Evolutionary conservation across 345 rosid genomes (phyloP).

Genomic region (Moringa oleifera): DNA sequence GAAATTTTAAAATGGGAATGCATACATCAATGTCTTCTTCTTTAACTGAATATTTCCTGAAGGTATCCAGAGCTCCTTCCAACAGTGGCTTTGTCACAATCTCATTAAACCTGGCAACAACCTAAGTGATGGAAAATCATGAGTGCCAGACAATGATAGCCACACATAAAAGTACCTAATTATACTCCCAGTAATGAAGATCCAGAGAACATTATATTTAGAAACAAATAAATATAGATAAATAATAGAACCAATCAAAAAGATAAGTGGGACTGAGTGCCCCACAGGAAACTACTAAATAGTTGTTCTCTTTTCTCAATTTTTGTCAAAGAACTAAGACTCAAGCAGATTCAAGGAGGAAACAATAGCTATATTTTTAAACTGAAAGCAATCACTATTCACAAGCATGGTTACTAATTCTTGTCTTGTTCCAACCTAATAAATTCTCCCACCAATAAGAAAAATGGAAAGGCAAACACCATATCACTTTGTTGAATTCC

Average conservation of each 20-base stretch:
- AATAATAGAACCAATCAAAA: background rate
- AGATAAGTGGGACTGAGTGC: too few relatives aligned
- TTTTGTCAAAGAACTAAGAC: too few relatives aligned
- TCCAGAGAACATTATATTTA: background rate
- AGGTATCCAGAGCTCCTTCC: conserved; percentile 87
- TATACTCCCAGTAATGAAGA: background rate
- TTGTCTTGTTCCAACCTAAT: too few relatives aligned
- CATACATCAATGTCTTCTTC: conserved; percentile 81
- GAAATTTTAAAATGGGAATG: background rate
- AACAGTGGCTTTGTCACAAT: conserved; percentile 73
- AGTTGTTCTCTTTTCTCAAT: too few relatives aligned
- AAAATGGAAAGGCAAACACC: too few relatives aligned
- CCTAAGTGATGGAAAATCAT: conserved; percentile 30
- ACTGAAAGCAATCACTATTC: too few relatives aligned
- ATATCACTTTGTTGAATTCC: too few relatives aligned
- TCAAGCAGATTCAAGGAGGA: too few relatives aligned
- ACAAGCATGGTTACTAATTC: too few relatives aligned
- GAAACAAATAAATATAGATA: background rate
- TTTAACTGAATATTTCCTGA: conserved; percentile 68
- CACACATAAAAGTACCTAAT: background rate
- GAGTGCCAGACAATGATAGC: background rate
- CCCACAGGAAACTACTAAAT: too few relatives aligned
- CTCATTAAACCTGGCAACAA: conserved; percentile 95
- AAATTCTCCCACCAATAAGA: too few relatives aligned
- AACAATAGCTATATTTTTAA: too few relatives aligned